Evolutionary conservation across 345 rosid genomes (phyloP), one percentile per base, ranked within the genome.

Genomic region (Rhizophora mangle): DNA sequence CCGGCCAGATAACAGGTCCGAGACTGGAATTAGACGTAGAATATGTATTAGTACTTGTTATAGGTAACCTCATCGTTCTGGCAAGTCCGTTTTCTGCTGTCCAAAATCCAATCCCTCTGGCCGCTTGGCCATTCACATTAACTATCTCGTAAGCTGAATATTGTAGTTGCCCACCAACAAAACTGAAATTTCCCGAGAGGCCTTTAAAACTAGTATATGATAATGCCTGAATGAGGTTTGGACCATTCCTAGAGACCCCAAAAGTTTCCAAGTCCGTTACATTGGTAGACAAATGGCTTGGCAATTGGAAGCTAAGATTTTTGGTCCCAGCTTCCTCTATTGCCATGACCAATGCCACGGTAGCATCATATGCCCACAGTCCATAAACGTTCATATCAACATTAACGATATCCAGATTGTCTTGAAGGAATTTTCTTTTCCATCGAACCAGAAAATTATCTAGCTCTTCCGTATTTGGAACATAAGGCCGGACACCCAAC

Each of bases 281-380:
- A 15, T 13, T 58, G 10, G 19, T 24, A 43, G 68, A 32, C 20
- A 63, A 7, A 22, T 76, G 13, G 49, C 49, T 64, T 16, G 49
- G 36, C 61, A 60, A 74, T 21, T 16, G 29, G 55, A 68, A 67
- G 22, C 54, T 34, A 31, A 53, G 59, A 51, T 68, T 58, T 31
- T 20, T 37, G 15, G n/a, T 39, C 1, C 74, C 66, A 3, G 59
- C 55, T 21, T 63, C 60, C 72, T 81, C 89, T 2, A 76, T 57
- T 30, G 87, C 86, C 72, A 34, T 56, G 20, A 84, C 89, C 60
- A 85, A 32, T 6, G 82, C 85, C 57, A 34, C 39, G 0, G 76
- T 62, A 36, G 87, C 78, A 70, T 86, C 89, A 68, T 85, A 83
- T 0, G 83, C 86, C 81, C 78, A 62, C 6, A 80, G 56, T 27